Percentiles rank a stretch among this genome's conserved stretches.
Evolutionary conservation across 371 early-diverging fungal species (phyloP).

Genomic region (Nosema muscidifuracis): DNA sequence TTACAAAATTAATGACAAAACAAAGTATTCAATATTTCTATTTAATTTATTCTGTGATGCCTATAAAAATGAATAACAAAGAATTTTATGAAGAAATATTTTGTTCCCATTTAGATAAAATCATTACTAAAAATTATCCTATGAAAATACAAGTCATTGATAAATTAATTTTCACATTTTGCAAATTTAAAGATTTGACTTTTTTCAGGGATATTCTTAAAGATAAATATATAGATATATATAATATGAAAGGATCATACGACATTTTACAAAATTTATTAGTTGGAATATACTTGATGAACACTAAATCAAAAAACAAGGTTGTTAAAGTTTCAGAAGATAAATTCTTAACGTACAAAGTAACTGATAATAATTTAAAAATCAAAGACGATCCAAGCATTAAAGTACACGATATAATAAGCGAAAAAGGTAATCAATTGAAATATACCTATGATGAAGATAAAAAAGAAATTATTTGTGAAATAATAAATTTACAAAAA

Average conservation of each 20-base stretch:
- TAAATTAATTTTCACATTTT: conserved; percentile 10
- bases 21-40: conserved; percentile 13
- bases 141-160: conserved; percentile 7
- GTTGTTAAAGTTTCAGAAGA: neutral
- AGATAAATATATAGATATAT: conserved; percentile 6
- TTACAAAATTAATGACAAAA: conserved; percentile 10
- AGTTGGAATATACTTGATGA: conserved; percentile 14
- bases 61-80: conserved; percentile 3
- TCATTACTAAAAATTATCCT: neutral
- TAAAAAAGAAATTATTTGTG: no score
- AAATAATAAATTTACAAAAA: neutral
- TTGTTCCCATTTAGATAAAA: conserved; percentile 29
- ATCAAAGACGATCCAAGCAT: neutral
- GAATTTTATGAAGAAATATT: conserved; percentile 12
- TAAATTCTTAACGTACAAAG: neutral
- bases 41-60: conserved; percentile 24
- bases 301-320: neutral
- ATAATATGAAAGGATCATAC: neutral
- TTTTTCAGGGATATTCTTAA: conserved; percentile 13
- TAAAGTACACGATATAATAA: neutral
- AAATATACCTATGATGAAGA: no score
- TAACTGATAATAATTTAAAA: neutral
- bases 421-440: neutral
- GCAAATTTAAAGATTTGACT: neutral
- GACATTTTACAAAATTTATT: conserved; percentile 15